Conservation (phyloP, 2,329 filamentous ascomycete genomes). For the Microcyclosporella mali region DNA sequence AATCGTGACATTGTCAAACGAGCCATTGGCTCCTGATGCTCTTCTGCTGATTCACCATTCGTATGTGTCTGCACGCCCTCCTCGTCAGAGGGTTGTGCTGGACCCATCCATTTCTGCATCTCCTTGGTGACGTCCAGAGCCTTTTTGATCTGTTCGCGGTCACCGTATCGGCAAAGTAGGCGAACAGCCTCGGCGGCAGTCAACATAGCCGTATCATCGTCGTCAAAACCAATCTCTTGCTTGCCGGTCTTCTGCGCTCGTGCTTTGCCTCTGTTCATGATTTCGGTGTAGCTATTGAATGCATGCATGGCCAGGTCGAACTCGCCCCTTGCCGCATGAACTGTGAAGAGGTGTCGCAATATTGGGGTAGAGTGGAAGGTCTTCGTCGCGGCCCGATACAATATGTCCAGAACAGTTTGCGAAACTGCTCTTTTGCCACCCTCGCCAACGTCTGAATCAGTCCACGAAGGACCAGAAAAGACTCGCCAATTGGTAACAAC, state of each 20-base stretch:
- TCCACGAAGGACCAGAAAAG: slow-evolving; percentile 73
- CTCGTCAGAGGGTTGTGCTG: slow-evolving; percentile 40
- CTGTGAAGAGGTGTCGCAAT: slow-evolving; percentile 75
- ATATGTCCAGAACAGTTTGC: slow-evolving; percentile 69
- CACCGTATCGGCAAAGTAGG: slow-evolving; percentile 76
- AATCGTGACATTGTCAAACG: slow-evolving; percentile 40
- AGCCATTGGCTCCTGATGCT: slow-evolving; percentile 5
- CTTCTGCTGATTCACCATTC: slow-evolving; percentile 7
- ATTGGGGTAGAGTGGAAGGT: slow-evolving; percentile 93
- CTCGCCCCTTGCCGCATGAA: slow-evolving; percentile 81
- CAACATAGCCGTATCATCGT: slow-evolving; percentile 67
- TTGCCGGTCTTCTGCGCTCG: slow-evolving; percentile 70
- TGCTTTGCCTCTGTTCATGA: slow-evolving; percentile 78
- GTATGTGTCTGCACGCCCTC: slow-evolving; percentile 2
- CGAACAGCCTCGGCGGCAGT: slow-evolving; percentile 76
- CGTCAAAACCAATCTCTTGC: slow-evolving; percentile 65
- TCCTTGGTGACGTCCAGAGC: slow-evolving; percentile 64
- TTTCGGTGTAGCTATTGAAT: slow-evolving; percentile 84
- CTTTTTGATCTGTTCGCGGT: slow-evolving; percentile 67
- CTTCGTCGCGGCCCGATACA: slow-evolving; percentile 86
- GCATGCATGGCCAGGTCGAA: slow-evolving; percentile 88
- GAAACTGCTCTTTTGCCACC: slow-evolving; percentile 72
- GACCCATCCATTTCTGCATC: slow-evolving; percentile 69
- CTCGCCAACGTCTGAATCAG: slow-evolving; percentile 70
- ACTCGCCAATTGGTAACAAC: slow-evolving; percentile 81